These are phyloP conservation scores for Penicillium janthinellum DNA, from an alignment of 2,329 filamentous ascomycete species.

Conservation along the genomic window DNA sequence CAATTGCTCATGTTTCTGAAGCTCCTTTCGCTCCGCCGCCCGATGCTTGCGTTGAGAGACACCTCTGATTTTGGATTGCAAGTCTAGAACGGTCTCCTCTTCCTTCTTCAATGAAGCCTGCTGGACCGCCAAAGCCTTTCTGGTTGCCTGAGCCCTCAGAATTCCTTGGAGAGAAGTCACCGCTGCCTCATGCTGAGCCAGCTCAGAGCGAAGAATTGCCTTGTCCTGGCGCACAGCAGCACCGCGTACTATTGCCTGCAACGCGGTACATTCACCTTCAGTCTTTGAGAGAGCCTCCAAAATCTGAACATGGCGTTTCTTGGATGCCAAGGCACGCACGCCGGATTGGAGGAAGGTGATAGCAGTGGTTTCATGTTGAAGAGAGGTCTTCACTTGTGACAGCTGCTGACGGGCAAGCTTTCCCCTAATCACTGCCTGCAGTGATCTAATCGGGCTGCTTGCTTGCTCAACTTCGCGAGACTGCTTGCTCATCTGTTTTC, in stretches of 20 bases:
- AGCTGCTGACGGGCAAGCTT: slow-evolving; percentile 48
- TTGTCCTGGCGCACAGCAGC: slow-evolving; percentile 32
- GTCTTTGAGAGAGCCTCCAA: slow-evolving; percentile 46
- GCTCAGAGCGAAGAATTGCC: slow-evolving; percentile 29
- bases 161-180: slow-evolving; percentile 39
- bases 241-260: slow-evolving; percentile 53
- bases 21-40: slow-evolving; percentile 30
- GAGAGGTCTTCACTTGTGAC: slow-evolving; percentile 26
- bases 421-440: slow-evolving; percentile 64
- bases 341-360: slow-evolving; percentile 42
- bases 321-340: slow-evolving; percentile 38
- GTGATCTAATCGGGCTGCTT: slow-evolving; percentile 49
- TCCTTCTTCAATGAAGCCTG: slow-evolving; percentile 47
- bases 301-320: slow-evolving; percentile 44
- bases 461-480: slow-evolving; percentile 49
- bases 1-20: slow-evolving; percentile 34
- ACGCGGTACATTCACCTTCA: slow-evolving; percentile 42
- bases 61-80: slow-evolving; percentile 58
- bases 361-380: slow-evolving; percentile 29
- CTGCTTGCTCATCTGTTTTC: slow-evolving; percentile 46
- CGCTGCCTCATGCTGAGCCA: slow-evolving; percentile 32
- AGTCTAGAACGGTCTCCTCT: slow-evolving; percentile 45
- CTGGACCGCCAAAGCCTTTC: slow-evolving; percentile 35
- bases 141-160: slow-evolving; percentile 34
- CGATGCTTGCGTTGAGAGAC: slow-evolving; percentile 38